Base-by-base conservation (phyloP, 805 yeast genomes). In the Barnettozyma sucrosica region DNA sequence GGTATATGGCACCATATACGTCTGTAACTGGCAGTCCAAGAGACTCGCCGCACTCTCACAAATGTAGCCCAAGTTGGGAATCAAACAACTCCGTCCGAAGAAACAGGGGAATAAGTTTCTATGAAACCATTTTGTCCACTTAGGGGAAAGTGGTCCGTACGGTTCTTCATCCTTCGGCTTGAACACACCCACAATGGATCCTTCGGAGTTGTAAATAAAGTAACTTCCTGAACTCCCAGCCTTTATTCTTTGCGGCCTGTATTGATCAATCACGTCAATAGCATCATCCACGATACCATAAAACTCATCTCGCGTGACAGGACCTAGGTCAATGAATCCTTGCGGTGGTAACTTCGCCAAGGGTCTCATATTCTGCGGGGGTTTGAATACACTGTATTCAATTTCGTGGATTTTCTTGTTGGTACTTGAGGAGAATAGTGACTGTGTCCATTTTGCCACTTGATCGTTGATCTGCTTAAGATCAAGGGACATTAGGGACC, bases 131-230 rank as follows among this genome's bases (percentile, higher is more conserved):
- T 84, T 84, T 2, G 85, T 77, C 89, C 89, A 81, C 59, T 84
- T 84, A 1, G 90, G 89, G 4, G 85, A 79, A 45, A 84, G 58
- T 1, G 89, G 87, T 0, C 89, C 90, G 58, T 84, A 84, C 0
- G 89, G 90, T 55, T 84, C 89, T 61, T 84, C 90, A 62, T 83
- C 89, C 58, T 82, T 83, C 5, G 90, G 90, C 59, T 84, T 84
- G 68, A 84, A 84, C 2, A 84, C 80, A 0, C 83, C 89, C 14
- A 72, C 72, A 11, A 71, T 71, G 37, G 64, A 55, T 30, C 65
- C 62, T 1, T 51, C 28, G 2, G 66, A 51, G 41, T 68, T 66
- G 50, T 66, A 71, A 1, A 83, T 68, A 58, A 83, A 84, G 58
- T 83, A 83, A 46, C 84, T 77, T 1, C 90, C 90, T 0, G 86